A percentile compares a stretch with the other conserved stretches of the same genome.
Evolutionary conservation across 345 rosid species (phyloP).

Genomic region (Citrus australasica): DNA sequence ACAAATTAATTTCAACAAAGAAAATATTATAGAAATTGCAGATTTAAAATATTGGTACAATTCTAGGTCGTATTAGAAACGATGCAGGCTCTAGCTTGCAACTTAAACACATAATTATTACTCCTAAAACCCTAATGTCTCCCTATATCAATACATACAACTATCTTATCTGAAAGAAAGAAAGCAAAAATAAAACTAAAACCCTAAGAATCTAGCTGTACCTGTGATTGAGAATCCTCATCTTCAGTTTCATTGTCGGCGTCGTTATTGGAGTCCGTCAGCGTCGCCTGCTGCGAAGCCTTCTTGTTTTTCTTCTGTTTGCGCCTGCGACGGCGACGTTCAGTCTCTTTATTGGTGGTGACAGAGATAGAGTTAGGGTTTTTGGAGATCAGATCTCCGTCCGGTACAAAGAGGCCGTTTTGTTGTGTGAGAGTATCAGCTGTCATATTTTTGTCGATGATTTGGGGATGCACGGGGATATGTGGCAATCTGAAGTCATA

Average conservation of each 20-base stretch:
- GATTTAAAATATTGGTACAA: not conserved
- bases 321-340: slow-evolving; percentile 93
- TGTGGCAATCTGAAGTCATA: not conserved
- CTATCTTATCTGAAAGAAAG: not conserved
- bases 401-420: slow-evolving; percentile 34
- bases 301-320: slow-evolving; percentile 95
- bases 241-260: slow-evolving; percentile 36
- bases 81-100: not conserved
- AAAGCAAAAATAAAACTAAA: not conserved
- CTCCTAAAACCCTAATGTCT: not conserved
- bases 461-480: not conserved
- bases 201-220: slow-evolving; percentile 1
- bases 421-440: slow-evolving; percentile 44
- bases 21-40: not conserved
- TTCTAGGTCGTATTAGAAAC: not conserved
- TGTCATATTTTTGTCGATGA: slow-evolving; percentile 32
- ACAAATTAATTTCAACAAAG: not conserved
- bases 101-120: not conserved
- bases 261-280: slow-evolving; percentile 11
- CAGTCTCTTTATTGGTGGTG: slow-evolving; percentile 72
- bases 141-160: not conserved
- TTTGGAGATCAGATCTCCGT: slow-evolving; percentile 44
- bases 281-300: slow-evolving; percentile 25
- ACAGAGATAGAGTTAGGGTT: slow-evolving; percentile 26
- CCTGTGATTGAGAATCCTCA: slow-evolving; percentile 40